Evolutionary conservation across 2,329 filamentous ascomycete genomes (phyloP), one percentile per base, ranked within the genome.

Genomic region (Aspergillus ibericus): DNA sequence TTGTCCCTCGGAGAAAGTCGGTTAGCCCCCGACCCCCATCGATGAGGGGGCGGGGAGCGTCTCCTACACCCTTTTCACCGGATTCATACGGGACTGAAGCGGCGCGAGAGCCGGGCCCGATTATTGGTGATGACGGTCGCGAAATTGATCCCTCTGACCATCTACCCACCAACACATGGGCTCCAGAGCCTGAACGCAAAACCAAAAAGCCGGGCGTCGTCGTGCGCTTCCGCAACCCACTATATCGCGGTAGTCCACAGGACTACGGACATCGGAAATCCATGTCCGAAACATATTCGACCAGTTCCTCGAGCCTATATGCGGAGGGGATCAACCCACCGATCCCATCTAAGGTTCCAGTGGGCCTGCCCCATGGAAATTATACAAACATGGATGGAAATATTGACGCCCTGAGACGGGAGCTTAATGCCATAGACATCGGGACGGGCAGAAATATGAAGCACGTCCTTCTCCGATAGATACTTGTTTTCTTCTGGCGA

Each of bases 81-180:
- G 86, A 88, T 68, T 83, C 81, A 48, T 88, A 85, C 66, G 83
- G 86, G 60, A 65, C 72, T 6, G 74, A 77, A 59, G 66, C 73
- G 50, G 55, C 70, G 55, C 75, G 80, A 20, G 78, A 81, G 44
- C 71, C 81, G 38, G 83, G 81, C 2, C 84, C 85, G 7, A 86
- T 88, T 56, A 84, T 87, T 44, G 85, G 83, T 16, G 85, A 85
- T 67, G 83, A 87, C 68, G 86, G 86, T 15, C 80, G 85, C 34
- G 82, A 86, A 56, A 86, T 88, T 64, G 86, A 88, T 70, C 86
- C 86, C 4, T 86, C 85, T 0, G 86, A 88, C 68, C 85, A 88
- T 68, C 77, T 88, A 1, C 86, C 86, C 0, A 79, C 86, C 3
- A 82, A 87, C 61, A 85, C 84, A 2, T 88, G 86, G 86, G 86